Base-by-base conservation (phyloP, 1,139 yeast species). In the Wickerhamiella infanticola region DNA sequence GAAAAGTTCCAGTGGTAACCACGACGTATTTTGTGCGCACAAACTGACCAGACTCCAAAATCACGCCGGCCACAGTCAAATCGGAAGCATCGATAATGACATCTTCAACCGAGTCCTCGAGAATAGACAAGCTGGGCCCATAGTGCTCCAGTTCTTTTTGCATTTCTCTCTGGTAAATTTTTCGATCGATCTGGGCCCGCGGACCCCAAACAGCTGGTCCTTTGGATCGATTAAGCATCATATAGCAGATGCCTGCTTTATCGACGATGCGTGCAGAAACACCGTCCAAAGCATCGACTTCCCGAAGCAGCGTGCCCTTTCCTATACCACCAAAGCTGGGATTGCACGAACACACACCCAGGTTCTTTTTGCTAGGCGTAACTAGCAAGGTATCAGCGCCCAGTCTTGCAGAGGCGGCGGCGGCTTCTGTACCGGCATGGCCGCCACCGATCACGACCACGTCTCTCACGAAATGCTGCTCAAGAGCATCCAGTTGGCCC, bases 171-270 rank as follows among this genome's bases (percentile, higher is more conserved):
- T 81, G 67, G 60, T 90, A 93, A 3, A 88, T 72, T 43, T 75
- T 68, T 51, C 99, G 68, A 62, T 93, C 98, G 33, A 93, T 90
- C 61, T 93, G 98, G 1, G 96, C 96, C 49, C 99, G 66, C 5
- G 97, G 97, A 0, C 98, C 98, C 83, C 96, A 94, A 1, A 88
- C 98, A 0, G 98, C 98, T 0, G 97, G 85, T 0, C 99, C 99
- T 54, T 85, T 75, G 3, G 95, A 81, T 42, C 81, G 73, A 62
- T 93, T 93, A 50, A 93, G 68, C 49, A 86, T 78, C 59, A 84
- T 85, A 63, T 81, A 93, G 60, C 88, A 95, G 37, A 88, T 83
- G 0, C 98, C 98, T 0, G 98, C 94, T 55, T 73, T 69, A 63
- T 93, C 99, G 2, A 93, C 88, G 18, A 90, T 75, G 49, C 75